Base-by-base conservation (phyloP, 1,139 yeast genomes). In the Barnettozyma hawaiiensis region DNA sequence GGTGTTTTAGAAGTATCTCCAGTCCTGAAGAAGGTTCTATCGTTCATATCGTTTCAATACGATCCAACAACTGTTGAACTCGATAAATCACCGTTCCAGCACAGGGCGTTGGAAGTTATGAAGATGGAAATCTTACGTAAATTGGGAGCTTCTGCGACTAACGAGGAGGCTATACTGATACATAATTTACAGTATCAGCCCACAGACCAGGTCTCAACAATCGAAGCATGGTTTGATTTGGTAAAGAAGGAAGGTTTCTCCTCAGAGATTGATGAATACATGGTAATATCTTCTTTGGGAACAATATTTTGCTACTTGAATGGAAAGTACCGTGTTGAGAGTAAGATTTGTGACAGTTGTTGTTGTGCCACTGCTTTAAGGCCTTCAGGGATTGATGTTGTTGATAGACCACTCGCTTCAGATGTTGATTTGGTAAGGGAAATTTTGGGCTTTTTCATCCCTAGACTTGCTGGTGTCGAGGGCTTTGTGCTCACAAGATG, bases 301-400 rank as follows among this genome's bases (percentile, higher is more conserved):
- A 58, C 66, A 37, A 65, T 66, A 35, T 66, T 75, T 1, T 76
- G 82, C 49, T 46, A 72, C 19, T 39, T 61, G 0, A 58, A 62
- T 18, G 62, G 60, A 0, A 69, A 66, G 35, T 71, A 52, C 43
- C 61, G 72, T 42, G 49, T 53, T 18, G 43, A 50, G 1, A 44
- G 59, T 0, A 50, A 51, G 7, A 63, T 63, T 24, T 80, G 86
- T 51, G 44, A 49, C 1, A 49, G 53, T 12, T 79, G 85, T 12
- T 79, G 85, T 60, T 19, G 54, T 57, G 24, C 42, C 51, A 1
- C 41, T 53, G 0, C 56, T 57, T 14, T 49, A 50, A 9, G 48
- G 49, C 5, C 29, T 16, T 31, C 33, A n/a, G 7, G 46, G 6
- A 51, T 67, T 12, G 54, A 62, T 20, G 54, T 54, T 20, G 54